phyloP scores from a whole-genome alignment of 2,329 filamentous ascomycete genomes.

The Aspergillus melleus region DNA sequence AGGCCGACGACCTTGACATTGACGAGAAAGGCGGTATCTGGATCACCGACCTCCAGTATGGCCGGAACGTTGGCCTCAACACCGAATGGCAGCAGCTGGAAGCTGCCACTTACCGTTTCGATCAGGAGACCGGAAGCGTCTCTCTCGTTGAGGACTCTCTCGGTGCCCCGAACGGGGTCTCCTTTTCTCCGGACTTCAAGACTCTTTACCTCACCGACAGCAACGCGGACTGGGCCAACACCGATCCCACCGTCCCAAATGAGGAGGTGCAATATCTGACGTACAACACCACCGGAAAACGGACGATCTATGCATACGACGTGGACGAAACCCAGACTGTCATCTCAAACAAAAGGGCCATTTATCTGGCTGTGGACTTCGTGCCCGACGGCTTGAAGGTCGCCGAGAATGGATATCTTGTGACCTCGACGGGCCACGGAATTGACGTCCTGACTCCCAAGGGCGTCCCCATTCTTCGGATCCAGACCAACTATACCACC shows the following conservation, averaged over 20 bases:
- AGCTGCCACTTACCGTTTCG: background rate
- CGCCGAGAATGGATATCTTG: background rate
- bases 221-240: background rate
- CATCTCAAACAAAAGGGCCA: background rate
- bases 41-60: background rate
- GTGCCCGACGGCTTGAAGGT: conserved; percentile 3
- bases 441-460: background rate
- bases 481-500: background rate
- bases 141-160: background rate
- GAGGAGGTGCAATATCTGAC: background rate
- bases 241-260: background rate
- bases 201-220: background rate
- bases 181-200: background rate
- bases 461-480: background rate
- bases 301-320: background rate
- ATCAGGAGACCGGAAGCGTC: background rate
- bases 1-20: background rate
- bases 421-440: background rate
- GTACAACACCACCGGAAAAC: background rate
- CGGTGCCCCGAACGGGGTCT: background rate
- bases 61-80: background rate
- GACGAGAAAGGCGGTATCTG: background rate
- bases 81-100: background rate
- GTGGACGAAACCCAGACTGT: background rate
- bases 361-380: background rate